Conservation (phyloP, 2,329 filamentous ascomycete species). For the Trichophyton benhamiae region DNA sequence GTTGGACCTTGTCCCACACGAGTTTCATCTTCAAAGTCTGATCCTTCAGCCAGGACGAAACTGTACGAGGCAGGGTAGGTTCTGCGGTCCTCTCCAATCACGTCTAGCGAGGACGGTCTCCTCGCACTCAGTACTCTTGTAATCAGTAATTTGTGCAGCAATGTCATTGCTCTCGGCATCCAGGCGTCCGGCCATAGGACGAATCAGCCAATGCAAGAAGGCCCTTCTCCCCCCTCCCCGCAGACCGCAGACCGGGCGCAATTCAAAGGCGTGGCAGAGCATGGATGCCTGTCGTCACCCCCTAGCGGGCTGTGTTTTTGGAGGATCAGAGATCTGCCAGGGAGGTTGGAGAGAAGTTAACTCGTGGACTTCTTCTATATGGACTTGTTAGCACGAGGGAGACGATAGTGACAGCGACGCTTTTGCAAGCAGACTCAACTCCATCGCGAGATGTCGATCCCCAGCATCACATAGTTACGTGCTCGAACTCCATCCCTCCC, state of each 20-base stretch:
- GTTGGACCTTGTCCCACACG: constrained; percentile 4
- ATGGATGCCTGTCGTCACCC: constrained; percentile 1
- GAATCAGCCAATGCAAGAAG: not conserved
- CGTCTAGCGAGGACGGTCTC: not conserved
- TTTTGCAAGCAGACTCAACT: not conserved
- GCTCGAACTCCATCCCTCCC: not conserved
- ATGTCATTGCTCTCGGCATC: not conserved
- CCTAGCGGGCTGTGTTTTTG: constrained; percentile 1
- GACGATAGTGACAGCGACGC: not conserved
- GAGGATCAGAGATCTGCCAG: constrained; percentile 1
- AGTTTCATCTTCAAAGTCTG: constrained; percentile 4
- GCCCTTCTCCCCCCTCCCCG: not conserved
- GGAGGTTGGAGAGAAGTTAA: not conserved
- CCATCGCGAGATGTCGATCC: not conserved
- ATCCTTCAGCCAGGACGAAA: not conserved
- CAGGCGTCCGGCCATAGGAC: not conserved
- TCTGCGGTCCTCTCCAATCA: constrained; percentile 1
- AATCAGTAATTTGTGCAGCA: constrained; percentile 1
- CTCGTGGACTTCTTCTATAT: not conserved
- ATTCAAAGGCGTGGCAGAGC: constrained; percentile 1
- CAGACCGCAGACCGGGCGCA: constrained; percentile 3
- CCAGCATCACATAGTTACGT: not conserved
- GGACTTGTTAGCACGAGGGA: not conserved
- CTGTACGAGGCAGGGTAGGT: not conserved
- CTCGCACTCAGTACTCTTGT: not conserved